A percentile compares a stretch with the other conserved stretches of the same genome.
Evolutionary conservation across 2,329 filamentous ascomycete genomes (phyloP).

Genomic region (Aspergillus felis): DNA sequence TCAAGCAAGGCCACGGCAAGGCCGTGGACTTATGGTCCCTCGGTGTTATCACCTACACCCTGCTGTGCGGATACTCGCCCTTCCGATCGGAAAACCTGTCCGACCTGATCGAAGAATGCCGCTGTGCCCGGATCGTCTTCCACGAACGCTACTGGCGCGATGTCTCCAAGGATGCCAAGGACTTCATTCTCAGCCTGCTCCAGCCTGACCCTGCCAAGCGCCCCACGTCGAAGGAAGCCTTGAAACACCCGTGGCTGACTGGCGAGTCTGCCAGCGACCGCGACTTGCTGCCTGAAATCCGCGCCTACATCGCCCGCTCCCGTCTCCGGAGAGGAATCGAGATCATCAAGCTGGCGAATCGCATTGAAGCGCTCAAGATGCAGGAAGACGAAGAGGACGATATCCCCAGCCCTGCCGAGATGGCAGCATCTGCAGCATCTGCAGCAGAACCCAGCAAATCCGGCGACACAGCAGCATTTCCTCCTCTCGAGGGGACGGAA

Average conservation of each 20-base stretch:
- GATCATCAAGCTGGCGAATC: constrained; percentile 91
- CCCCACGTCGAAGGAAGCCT: constrained; percentile 72
- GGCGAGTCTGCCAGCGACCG: constrained; percentile 90
- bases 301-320: constrained; percentile 85
- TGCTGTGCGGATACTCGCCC: constrained; percentile 96
- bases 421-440: constrained; percentile 60
- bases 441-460: constrained; percentile 30
- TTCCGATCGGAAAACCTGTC: constrained; percentile 92
- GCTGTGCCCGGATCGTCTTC: constrained; percentile 77
- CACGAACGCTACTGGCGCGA: constrained; percentile 99
- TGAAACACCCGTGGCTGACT: constrained; percentile 83
- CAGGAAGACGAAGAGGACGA: constrained; percentile 84
- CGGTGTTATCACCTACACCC: constrained; percentile 96
- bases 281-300: constrained; percentile 96
- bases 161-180: constrained; percentile 90
- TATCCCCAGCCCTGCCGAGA: constrained; percentile 53
- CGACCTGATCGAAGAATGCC: constrained; percentile 93
- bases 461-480: constrained; percentile 22
- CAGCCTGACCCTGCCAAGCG: constrained; percentile 74
- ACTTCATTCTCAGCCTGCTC: constrained; percentile 81
- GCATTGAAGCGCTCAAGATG: constrained; percentile 90
- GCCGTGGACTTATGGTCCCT: constrained; percentile 99
- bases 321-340: constrained; percentile 91
- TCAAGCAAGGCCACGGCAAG: constrained; percentile 95
- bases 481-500: constrained; percentile 16